These are phyloP conservation scores for Alopecurus myosuroides DNA, from an alignment of 176 grass and related monocot genomes.

Conservation along the genomic window DNA sequence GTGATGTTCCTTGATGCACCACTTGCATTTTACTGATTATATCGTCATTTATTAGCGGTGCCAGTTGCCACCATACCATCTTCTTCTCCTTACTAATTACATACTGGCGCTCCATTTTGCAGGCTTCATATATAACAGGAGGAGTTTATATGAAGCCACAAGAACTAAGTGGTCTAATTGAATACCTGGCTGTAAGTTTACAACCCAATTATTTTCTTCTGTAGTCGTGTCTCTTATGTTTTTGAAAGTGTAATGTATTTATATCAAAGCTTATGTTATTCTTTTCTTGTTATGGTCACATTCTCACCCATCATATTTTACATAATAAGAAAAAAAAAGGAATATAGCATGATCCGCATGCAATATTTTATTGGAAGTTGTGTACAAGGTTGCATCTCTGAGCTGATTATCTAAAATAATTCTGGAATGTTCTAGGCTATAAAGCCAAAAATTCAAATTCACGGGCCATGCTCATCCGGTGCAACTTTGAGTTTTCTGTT, in stretches of 20 bases:
- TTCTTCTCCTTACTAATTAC: slow-evolving; percentile 15
- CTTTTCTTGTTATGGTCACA: background rate
- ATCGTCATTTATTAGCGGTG: background rate
- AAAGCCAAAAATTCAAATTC: background rate
- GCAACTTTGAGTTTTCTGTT: background rate
- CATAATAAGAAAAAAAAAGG: background rate
- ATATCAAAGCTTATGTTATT: background rate
- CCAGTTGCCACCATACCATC: background rate
- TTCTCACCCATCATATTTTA: background rate
- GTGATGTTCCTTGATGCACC: background rate
- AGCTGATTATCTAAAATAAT: background rate
- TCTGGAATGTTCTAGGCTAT: background rate
- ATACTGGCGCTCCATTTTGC: slow-evolving; percentile 21
- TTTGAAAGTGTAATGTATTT: background rate
- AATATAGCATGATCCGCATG: background rate
- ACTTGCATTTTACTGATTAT: background rate
- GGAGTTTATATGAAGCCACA: slow-evolving; percentile 98
- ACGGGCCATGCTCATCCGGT: background rate
- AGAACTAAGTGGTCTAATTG: slow-evolving; percentile 75
- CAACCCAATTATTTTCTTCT: background rate
- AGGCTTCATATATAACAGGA: slow-evolving; percentile 93
- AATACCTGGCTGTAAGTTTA: slow-evolving; percentile 79
- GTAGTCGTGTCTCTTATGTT: background rate
- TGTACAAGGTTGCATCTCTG: background rate
- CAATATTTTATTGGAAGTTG: background rate